Conservation (phyloP, 2,329 filamentous ascomycete genomes). For the Tolypocladium guangdongense region DNA sequence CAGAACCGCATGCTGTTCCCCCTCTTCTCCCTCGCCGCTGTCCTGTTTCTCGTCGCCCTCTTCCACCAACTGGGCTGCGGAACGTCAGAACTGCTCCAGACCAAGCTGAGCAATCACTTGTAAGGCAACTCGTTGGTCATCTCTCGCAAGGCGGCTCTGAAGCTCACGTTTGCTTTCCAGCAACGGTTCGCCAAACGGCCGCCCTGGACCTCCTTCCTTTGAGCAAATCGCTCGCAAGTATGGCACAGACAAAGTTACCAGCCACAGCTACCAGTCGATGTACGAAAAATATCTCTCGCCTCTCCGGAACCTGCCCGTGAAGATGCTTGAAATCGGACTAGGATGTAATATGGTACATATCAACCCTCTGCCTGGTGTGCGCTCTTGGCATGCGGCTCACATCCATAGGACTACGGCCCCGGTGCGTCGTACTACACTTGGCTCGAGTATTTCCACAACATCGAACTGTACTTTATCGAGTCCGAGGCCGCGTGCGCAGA, state of each 20-base stretch:
- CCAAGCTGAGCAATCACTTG: slow-evolving; percentile 2
- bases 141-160: too few species aligned
- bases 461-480: slow-evolving; percentile 31
- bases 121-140: neutral
- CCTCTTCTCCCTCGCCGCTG: slow-evolving; percentile 1
- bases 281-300: slow-evolving; percentile 26
- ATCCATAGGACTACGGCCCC: slow-evolving; percentile 19
- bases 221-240: slow-evolving; percentile 20
- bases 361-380: neutral
- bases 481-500: slow-evolving; percentile 23
- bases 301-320: slow-evolving; percentile 20
- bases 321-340: slow-evolving; percentile 30
- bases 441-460: slow-evolving; percentile 25
- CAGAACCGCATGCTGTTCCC: slow-evolving; percentile 1
- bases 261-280: slow-evolving; percentile 27
- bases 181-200: neutral
- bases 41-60: slow-evolving; percentile 3
- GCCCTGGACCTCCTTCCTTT: slow-evolving; percentile 2
- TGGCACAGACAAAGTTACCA: slow-evolving; percentile 28
- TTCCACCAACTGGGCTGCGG: slow-evolving; percentile 3
- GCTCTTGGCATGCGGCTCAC: neutral
- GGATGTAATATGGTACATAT: slow-evolving; percentile 26
- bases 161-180: neutral
- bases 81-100: neutral
- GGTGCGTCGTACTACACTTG: slow-evolving; percentile 28